Evolutionary conservation across 495 filamentous ascomycete species (phyloP).

Genomic region (Hypoxylon lienhwacheense): DNA sequence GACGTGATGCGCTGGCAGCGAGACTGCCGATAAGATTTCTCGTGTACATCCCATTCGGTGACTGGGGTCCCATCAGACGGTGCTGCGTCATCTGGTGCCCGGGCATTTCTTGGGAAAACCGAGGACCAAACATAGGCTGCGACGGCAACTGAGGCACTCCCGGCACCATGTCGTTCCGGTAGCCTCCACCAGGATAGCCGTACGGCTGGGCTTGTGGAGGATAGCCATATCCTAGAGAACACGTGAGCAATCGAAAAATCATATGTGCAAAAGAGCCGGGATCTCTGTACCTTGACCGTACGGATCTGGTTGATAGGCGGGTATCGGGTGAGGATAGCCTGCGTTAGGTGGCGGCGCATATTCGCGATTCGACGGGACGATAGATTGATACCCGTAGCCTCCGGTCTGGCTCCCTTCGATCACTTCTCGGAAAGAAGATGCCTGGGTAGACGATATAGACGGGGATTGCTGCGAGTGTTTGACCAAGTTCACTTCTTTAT

Average conservation of each 20-base stretch:
- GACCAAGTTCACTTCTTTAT: slow-evolving; percentile 91
- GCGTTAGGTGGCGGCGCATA: slow-evolving; percentile 41
- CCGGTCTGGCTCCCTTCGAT: slow-evolving; percentile 36
- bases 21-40: slow-evolving; percentile 93
- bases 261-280: slow-evolving; percentile 9
- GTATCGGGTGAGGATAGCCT: slow-evolving; percentile 40
- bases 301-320: slow-evolving; percentile 45
- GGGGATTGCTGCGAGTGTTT: slow-evolving; percentile 84
- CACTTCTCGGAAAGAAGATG: slow-evolving; percentile 69
- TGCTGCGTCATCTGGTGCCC: slow-evolving; percentile 41
- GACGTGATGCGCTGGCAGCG: slow-evolving; percentile 83
- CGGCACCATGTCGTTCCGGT: slow-evolving; percentile 35
- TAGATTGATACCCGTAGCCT: slow-evolving; percentile 38
- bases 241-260: slow-evolving; percentile 16
- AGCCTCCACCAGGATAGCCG: slow-evolving; percentile 35
- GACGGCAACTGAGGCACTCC: slow-evolving; percentile 38
- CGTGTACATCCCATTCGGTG: slow-evolving; percentile 85
- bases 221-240: slow-evolving; percentile 47
- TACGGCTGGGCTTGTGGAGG: slow-evolving; percentile 37
- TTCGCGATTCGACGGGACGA: slow-evolving; percentile 45
- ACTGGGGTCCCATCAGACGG: slow-evolving; percentile 43
- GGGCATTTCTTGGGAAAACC: slow-evolving; percentile 40
- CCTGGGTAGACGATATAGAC: slow-evolving; percentile 82
- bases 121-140: slow-evolving; percentile 39
- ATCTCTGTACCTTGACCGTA: slow-evolving; percentile 43